These are phyloP conservation scores for Marasmius sp. DNA, from an alignment of 1,284 basidiomycete species.

Conservation along the genomic window DNA sequence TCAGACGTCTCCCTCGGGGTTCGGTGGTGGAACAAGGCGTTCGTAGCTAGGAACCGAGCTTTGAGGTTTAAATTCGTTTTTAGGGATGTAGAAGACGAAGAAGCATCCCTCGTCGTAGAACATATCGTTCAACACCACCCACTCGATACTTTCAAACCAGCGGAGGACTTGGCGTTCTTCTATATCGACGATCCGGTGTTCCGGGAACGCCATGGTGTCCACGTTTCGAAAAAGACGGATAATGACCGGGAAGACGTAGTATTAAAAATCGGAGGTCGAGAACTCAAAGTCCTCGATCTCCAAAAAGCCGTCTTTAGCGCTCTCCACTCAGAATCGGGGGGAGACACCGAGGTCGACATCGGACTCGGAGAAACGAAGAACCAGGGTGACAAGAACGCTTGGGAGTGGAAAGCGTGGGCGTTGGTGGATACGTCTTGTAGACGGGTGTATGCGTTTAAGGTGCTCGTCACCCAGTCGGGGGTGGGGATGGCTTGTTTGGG, in stretches of 20 bases:
- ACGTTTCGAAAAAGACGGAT: slow-evolving; percentile 15
- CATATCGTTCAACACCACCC: slow-evolving; percentile 30
- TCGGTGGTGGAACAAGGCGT: slow-evolving; percentile 31
- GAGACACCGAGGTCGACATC: slow-evolving; percentile 35
- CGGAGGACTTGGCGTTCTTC: slow-evolving; percentile 29
- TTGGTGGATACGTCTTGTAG: slow-evolving; percentile 37
- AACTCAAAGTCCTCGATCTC: slow-evolving; percentile 23
- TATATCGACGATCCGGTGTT: slow-evolving; percentile 31
- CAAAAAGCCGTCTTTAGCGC: slow-evolving; percentile 32
- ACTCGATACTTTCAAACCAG: slow-evolving; percentile 21
- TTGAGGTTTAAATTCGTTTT: slow-evolving; percentile 30
- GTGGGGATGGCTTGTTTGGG: slow-evolving; percentile 31
- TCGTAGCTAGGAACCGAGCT: slow-evolving; percentile 29
- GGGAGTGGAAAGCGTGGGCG: slow-evolving; percentile 37
- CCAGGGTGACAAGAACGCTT: slow-evolving; percentile 19
- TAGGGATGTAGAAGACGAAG: slow-evolving; percentile 34
- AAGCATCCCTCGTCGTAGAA: slow-evolving; percentile 34
- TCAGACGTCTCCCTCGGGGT: slow-evolving; percentile 26
- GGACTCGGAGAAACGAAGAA: slow-evolving; percentile 28
- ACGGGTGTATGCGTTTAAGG: slow-evolving; percentile 38
- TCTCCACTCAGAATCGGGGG: slow-evolving; percentile 32
- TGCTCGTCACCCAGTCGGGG: slow-evolving; percentile 31
- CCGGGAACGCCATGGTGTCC: slow-evolving; percentile 23
- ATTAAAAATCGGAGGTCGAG: slow-evolving; percentile 21
- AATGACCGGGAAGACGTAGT: slow-evolving; percentile 11